phyloP scores from a whole-genome alignment of 306 rosid genomes.

The Myrica gale region DNA sequence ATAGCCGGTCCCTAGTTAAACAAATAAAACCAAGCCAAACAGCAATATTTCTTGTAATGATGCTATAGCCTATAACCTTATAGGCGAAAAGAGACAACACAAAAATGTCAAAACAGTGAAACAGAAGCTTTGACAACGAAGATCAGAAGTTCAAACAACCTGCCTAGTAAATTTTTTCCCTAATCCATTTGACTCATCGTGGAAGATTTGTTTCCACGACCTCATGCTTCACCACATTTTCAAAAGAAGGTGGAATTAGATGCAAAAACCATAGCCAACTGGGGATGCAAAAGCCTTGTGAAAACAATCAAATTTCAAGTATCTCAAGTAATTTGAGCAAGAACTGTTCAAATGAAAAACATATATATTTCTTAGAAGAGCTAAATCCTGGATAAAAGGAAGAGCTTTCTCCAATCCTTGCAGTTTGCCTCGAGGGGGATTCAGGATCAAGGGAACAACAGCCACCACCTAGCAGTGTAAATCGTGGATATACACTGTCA shows the following conservation, averaged over 20 bases:
- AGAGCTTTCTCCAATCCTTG: neutral
- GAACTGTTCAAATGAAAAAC: no score
- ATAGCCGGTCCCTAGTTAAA: conserved; percentile 11
- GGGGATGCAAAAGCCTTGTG: neutral
- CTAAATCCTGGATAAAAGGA: neutral
- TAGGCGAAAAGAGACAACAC: neutral
- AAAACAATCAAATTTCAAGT: neutral
- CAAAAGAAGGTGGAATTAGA: neutral
- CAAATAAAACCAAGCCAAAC: conserved; percentile 4
- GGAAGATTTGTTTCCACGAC: neutral
- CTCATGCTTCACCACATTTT: neutral
- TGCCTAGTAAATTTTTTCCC: neutral
- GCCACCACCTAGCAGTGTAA: neutral
- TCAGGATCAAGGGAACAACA: neutral
- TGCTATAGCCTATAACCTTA: neutral
- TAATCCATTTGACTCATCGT: neutral
- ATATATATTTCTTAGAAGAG: neutral
- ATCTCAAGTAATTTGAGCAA: no score
- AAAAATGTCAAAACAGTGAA: neutral
- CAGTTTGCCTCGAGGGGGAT: neutral
- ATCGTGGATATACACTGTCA: no score
- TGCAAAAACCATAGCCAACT: neutral
- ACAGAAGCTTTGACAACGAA: neutral
- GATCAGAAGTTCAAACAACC: neutral
- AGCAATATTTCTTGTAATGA: neutral